These are phyloP conservation scores for Graphilbum fragrans DNA, from an alignment of 2,329 filamentous ascomycete species.

Conservation along the genomic window DNA sequence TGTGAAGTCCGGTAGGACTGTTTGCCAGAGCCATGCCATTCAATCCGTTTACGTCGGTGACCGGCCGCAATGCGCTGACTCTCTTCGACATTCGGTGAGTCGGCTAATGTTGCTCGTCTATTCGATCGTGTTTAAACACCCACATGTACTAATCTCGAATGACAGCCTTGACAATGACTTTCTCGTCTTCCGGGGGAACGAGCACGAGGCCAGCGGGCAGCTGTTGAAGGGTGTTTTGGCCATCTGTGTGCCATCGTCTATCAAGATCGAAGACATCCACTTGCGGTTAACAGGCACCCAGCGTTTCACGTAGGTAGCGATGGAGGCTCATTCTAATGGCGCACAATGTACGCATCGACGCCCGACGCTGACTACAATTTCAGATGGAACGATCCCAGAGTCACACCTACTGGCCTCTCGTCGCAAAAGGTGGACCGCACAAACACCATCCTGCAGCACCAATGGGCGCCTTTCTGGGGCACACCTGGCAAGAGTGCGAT, in stretches of 20 bases:
- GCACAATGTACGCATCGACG: too few relatives aligned
- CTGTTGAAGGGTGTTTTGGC: slow-evolving; percentile 62
- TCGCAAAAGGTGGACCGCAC: slow-evolving; percentile 48
- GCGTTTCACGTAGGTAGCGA: slow-evolving; percentile 51
- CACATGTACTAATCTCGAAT: neutral
- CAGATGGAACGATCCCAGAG: slow-evolving; percentile 39
- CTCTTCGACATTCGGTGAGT: slow-evolving; percentile 48
- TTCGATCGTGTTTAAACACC: too few relatives aligned
- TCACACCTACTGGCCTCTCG: slow-evolving; percentile 45
- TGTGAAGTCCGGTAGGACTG: neutral
- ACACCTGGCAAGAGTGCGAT: slow-evolving; percentile 42
- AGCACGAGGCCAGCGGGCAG: slow-evolving; percentile 65
- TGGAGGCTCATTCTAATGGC: too few relatives aligned
- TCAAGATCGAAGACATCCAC: slow-evolving; percentile 63
- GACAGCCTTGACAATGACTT: slow-evolving; percentile 64
- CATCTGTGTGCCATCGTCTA: slow-evolving; percentile 55
- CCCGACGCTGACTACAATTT: neutral
- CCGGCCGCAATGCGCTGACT: slow-evolving; percentile 36
- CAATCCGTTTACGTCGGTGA: slow-evolving; percentile 41
- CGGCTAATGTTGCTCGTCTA: neutral
- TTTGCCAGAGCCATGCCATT: slow-evolving; percentile 34
- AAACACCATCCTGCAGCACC: slow-evolving; percentile 52
- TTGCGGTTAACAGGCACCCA: slow-evolving; percentile 59
- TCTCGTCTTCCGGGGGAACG: slow-evolving; percentile 63
- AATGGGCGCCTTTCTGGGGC: slow-evolving; percentile 55